Conservation (phyloP, 495 filamentous ascomycete genomes). For the Aspergillus funiculosus region DNA sequence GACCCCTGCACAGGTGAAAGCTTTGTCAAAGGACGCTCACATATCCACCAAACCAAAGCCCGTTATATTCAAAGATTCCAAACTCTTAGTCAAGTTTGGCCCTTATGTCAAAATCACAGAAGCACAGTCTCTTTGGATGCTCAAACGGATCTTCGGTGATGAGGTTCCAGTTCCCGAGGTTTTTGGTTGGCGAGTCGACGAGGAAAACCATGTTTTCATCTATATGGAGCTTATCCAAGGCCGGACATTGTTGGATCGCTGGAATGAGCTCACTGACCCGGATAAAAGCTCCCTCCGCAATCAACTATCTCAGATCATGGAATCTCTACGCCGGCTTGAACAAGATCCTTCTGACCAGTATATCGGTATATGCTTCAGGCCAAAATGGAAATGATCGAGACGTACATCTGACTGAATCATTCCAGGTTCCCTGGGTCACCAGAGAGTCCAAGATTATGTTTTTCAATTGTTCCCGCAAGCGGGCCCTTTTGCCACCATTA, state of each 20-base stretch:
- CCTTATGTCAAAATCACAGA: constrained; percentile 19
- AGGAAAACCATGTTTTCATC: constrained; percentile 35
- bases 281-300: constrained; percentile 31
- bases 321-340: constrained; percentile 25
- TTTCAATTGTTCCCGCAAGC: constrained; percentile 23
- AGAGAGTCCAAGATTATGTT: constrained; percentile 28
- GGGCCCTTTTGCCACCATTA: constrained; percentile 36
- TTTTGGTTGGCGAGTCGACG: constrained; percentile 42
- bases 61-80: too few relatives aligned
- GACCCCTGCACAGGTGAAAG: constrained; percentile 20
- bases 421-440: constrained; percentile 29
- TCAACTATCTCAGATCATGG: constrained; percentile 30
- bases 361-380: constrained; percentile 21
- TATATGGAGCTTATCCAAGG: constrained; percentile 46
- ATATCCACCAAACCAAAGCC: too few relatives aligned
- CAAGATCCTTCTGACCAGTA: constrained; percentile 29
- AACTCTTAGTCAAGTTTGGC: not conserved
- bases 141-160: constrained; percentile 29
- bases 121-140: constrained; percentile 40
- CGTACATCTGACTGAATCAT: constrained; percentile 11
- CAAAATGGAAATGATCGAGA: not conserved
- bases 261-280: constrained; percentile 27
- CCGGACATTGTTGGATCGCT: constrained; percentile 30
- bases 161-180: constrained; percentile 43
- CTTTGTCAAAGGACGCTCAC: constrained; percentile 19